Evolutionary conservation across 805 yeast genomes (phyloP), one percentile per base, ranked within the genome.

Genomic region (Candida easanensis): DNA sequence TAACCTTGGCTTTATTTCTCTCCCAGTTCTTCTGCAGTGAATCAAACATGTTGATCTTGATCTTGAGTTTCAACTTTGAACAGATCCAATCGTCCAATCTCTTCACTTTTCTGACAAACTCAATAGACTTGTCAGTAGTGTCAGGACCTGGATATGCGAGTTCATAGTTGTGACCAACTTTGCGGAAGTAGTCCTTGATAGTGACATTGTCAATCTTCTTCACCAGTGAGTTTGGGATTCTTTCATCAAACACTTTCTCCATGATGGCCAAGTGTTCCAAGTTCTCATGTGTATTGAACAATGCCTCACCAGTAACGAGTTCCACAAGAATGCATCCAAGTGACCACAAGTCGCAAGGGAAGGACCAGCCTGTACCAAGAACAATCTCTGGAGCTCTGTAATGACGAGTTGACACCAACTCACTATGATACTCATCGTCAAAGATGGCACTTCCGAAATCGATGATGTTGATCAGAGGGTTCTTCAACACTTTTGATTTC

Each of bases 401-500:
- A 64, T 93, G 99, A 38, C 99, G 74, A 2, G 99, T 93, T 7
- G 96, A 87, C 10, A 93, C 96, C 14, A 93, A 81, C 17, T 85
- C 79, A 4, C 95, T 82, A 69, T 93, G 99, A 61, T 86, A 89
- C 66, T 93, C 98, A 64, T 90, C 95, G 54, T 86, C 77, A 57
- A 93, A 93, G 4, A 95, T 82, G 0, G 99, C 97, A 31, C 93
- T 82, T n/a, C 99, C 99, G 64, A 93, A 93, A 66, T 93, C 99
- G 48, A 93, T 93, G 21, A 91, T 77, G 61, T 88, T 89, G 42
- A 93, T 87, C 48, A 79, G 74, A 2, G 98, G 95, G 60, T 86
- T 81, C 37, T 73, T 75, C 50, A 93, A 73, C 9, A 88, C 71
- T 48, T 73, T 74, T 22, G 52, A 41, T 38, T 48, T 54, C 27